These are phyloP conservation scores for Aspergillus fijiensis DNA, from an alignment of 2,329 filamentous ascomycete species.

Conservation along the genomic window DNA sequence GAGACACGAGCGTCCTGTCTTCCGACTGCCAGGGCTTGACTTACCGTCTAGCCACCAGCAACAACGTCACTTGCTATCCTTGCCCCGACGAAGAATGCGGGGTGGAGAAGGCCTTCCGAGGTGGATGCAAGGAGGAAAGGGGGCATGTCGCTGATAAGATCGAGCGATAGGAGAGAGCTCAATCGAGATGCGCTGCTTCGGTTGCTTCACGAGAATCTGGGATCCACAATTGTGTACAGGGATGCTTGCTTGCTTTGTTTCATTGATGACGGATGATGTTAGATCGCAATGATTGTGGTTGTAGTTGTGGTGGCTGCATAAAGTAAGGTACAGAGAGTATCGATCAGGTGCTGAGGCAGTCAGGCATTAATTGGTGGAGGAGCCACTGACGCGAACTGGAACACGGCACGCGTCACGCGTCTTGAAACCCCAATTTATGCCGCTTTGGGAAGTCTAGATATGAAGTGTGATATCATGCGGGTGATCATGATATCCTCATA, in stretches of 20 bases:
- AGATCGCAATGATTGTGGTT: conserved; percentile 5
- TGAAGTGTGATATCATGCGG: not conserved
- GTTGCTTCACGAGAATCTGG: not conserved
- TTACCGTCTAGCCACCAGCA: not conserved
- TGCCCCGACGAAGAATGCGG: conserved; percentile 13
- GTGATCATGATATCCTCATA: not conserved
- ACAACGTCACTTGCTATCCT: not conserved
- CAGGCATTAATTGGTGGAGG: not conserved
- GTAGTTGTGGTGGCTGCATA: not conserved
- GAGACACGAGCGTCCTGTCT: not conserved
- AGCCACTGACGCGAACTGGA: not conserved
- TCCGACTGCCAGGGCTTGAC: not conserved
- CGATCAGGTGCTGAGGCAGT: not conserved
- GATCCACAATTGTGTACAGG: conserved; percentile 1
- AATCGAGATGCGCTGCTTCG: conserved; percentile 7
- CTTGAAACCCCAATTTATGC: not conserved
- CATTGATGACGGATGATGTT: conserved; percentile 1
- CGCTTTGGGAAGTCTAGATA: not conserved
- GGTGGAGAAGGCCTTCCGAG: not conserved
- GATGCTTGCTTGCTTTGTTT: not conserved
- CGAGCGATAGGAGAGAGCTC: conserved; percentile 14
- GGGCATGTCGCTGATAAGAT: conserved; percentile 16
- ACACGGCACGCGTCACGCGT: not conserved
- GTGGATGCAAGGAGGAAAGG: conserved; percentile 12
- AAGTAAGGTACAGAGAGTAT: not conserved